phyloP scores from a whole-genome alignment of 805 yeast species.

The Barnettozyma botsteinii region DNA sequence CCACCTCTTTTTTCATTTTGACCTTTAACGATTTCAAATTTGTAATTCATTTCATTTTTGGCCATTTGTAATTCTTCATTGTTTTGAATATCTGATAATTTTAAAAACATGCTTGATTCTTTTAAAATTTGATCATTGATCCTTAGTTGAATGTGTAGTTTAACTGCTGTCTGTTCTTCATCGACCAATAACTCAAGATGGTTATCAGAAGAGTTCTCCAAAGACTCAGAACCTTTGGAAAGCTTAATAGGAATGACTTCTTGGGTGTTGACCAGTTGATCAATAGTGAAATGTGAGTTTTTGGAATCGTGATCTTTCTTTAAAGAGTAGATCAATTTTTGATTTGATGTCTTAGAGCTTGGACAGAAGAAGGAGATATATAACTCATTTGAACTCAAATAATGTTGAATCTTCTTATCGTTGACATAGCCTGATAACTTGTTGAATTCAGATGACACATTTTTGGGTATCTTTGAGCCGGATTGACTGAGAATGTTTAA shows the following conservation, averaged over 20 bases:
- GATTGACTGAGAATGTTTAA: conserved; percentile 13
- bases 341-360: conserved; percentile 5
- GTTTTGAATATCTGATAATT: neutral
- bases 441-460: neutral
- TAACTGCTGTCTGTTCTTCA: conserved; percentile 12
- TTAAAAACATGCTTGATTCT: conserved; percentile 5
- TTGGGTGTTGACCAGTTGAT: conserved; percentile 4
- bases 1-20: conserved; percentile 7
- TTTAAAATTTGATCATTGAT: conserved; percentile 5
- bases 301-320: neutral
- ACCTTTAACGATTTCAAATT: conserved; percentile 4
- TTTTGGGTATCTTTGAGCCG: conserved; percentile 1
- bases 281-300: neutral
- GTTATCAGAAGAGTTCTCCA: neutral
- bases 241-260: conserved; percentile 5
- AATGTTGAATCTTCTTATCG: neutral
- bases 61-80: neutral
- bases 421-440: conserved; percentile 1
- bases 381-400: neutral
- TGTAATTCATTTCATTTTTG: neutral
- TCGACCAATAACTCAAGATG: conserved; percentile 16
- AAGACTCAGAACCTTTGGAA: neutral
- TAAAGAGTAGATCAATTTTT: conserved; percentile 8
- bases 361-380: conserved; percentile 9
- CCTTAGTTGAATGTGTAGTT: conserved; percentile 8